Evolutionary conservation across 1,139 yeast genomes (phyloP).

Genomic region (Magnusiomyces fungicola): DNA sequence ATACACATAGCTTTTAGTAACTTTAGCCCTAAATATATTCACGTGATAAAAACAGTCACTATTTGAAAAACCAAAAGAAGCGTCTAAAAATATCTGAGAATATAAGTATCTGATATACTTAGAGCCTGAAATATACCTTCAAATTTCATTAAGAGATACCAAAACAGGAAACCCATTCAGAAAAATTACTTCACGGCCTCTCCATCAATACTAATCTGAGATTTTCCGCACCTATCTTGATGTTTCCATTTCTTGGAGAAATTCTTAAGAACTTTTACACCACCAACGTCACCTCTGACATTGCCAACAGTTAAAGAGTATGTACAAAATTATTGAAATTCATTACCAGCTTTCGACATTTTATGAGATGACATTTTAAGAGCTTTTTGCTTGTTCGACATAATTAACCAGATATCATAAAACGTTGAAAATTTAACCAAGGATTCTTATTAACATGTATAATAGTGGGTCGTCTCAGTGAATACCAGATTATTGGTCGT

Average conservation of each 20-base stretch:
- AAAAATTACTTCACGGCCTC: too few relatives aligned
- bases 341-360: neutral
- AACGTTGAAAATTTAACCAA: too few relatives aligned
- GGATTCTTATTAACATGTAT: slow-evolving; percentile 3
- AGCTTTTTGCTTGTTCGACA: neutral
- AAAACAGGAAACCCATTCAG: too few relatives aligned
- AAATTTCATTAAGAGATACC: neutral
- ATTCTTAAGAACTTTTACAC: neutral
- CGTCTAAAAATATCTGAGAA: too few relatives aligned
- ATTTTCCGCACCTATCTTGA: too few relatives aligned
- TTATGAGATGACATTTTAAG: neutral
- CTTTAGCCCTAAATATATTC: too few relatives aligned
- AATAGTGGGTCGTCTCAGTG: slow-evolving; percentile 69
- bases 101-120: too few relatives aligned
- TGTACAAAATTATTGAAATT: neutral
- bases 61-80: too few relatives aligned
- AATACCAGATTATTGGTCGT: slow-evolving; percentile 99
- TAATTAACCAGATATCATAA: neutral
- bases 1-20: too few relatives aligned
- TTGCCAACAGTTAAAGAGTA: slow-evolving; percentile 4
- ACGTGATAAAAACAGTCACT: too few relatives aligned
- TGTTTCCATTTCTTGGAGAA: neutral
- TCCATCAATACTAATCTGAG: too few relatives aligned
- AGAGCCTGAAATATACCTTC: neutral
- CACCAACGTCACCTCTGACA: neutral